Base-by-base conservation (phyloP, 176 grass and related monocot species). In the Thalia dealbata region DNA sequence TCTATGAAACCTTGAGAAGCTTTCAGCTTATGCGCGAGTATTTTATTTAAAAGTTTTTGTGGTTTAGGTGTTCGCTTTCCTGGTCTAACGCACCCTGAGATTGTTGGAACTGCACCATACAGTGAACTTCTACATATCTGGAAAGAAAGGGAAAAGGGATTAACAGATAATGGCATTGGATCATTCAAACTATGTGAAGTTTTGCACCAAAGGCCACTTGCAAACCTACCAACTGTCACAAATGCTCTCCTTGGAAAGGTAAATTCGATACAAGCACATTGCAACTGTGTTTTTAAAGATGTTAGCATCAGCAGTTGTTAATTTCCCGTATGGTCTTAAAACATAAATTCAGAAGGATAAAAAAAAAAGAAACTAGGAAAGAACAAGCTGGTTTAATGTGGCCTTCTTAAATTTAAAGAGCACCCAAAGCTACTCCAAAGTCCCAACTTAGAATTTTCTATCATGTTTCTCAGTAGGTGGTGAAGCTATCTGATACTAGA, bases 231-330 rank as follows among this genome's bases (percentile, higher is more conserved):
- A 38, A 97, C 73, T 19, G 66, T 83, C 46, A 78, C 76, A 35
- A 91, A 84, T 59, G 92, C 84, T 70, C 86, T 97, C 64, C 87
- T 92, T 73, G 93, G 87, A 83, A 92, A 86, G 87, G 93, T 86
- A 82, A 21, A 44, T 67, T 41, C n/a, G 44, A 41, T n/a, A 67
- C 15, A 7, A 24, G 26, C 67, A 8, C 11, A 54, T 8, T 38
- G 54, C 27, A 45, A 10, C 43, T 43, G 13, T 61, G 24, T 14
- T 58, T 38, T 27, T 19, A 71, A 71, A 50, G 13, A 71, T 18
- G 13, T 50, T 21, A 29, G 23, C 10, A 28, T n/a, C 23, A 16
- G 24, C 14, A 24, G 10, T 50, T 29, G n/a, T 71, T 52, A 28
- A 48, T 38, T n/a, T n/a, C n/a, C n/a, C n/a, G n/a, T n/a, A n/a